Evolutionary conservation across 345 rosid genomes (phyloP), one percentile per base, ranked within the genome.

Genomic region (Syzygium jambos): DNA sequence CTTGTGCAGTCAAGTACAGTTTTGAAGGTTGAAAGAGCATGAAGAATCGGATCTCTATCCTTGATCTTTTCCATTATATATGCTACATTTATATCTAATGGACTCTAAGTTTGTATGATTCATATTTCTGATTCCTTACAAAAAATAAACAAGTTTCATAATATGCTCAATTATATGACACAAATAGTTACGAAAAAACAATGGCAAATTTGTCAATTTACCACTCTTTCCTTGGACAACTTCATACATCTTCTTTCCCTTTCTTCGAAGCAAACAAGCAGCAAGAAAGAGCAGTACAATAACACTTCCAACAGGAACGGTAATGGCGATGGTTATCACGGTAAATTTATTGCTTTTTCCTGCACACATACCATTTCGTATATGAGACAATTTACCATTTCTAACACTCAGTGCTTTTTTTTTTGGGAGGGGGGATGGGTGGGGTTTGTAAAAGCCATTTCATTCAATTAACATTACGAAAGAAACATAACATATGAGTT

Each of bases 211-310:
- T 3, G 61, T 56, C 61, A 56, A 22, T 56, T 63, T 65, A 65
- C 78, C 43, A 11, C 10, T 1, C 2, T 16, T 30, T 16, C 41
- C 11, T 7, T n/a, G 7, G 38, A 6, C 0, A 21, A 30, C 38
- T 63, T 63, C 77, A 29, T n/a, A 13, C 0, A 16, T 63, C 77
- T 63, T 29, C 77, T n/a, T 29, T 29, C 2, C 8, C 1, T 15
- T 27, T 51, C 38, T 85, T 27, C 56, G 27, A 23, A 41, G 29
- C 19, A 85, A 56, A 12, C 38, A 29, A 49, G 53, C 27, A 11
- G 22, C 2, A 9, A 85, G 9, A 59, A 61, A 13, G 51, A 85
- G 29, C 16, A 85, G 78, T 21, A 61, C 11, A 1, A 61, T 27
- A 29, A n/a, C 38, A 9, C 17, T n/a, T 21, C 30, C 55, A 43